Evolutionary conservation across 2,329 filamentous ascomycete genomes (phyloP), one percentile per base, ranked within the genome.

Genomic region (Fragosphaeria purpurea): DNA sequence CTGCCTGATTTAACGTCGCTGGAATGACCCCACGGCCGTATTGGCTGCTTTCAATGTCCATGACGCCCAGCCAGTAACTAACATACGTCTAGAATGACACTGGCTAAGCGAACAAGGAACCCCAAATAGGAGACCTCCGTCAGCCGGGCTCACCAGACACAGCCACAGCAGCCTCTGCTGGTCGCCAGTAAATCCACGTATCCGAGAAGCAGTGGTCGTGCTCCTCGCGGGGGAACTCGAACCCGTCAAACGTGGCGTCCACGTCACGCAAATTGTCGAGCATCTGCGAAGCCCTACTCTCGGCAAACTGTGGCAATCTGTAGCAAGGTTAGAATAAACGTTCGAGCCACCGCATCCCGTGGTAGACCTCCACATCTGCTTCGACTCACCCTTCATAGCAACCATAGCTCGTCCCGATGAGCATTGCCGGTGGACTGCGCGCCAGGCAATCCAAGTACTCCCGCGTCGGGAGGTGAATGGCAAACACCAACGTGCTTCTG

Each of bases 391-490:
- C 61, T 46, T 77, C 70, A 73, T 77, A 80, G 1, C 69, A 67
- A 7, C 70, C 65, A 59, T 70, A 73, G 0, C 68, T 67, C 0
- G 76, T 82, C 0, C 82, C 82, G 11, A 86, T 69, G 10, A 81
- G 77, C 2, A 83, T 58, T 0, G 66, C 70, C 0, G 82, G 82
- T 1, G 70, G 57, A 1, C 63, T 55, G 0, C 63, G 59, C 2
- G 65, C 58, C 2, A 86, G 63, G 0, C 79, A 70, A 6, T 69
- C 61, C 30, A 73, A 66, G 46, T 79, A 86, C 41, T 76, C 70
- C 39, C 65, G 68, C 30, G 66, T 68, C 51, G 80, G 80, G 52
- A 82, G 70, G 47, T 85, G 82, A 0, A 85, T 71, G 1, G 78
- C 82, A 55, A 77, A 86, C 2, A 84, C 67, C 1, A 87, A 60